Evolutionary conservation across 176 grass and related monocot species (phyloP), one percentile per base, ranked within the genome.

Genomic region (Alopecurus myosuroides): DNA sequence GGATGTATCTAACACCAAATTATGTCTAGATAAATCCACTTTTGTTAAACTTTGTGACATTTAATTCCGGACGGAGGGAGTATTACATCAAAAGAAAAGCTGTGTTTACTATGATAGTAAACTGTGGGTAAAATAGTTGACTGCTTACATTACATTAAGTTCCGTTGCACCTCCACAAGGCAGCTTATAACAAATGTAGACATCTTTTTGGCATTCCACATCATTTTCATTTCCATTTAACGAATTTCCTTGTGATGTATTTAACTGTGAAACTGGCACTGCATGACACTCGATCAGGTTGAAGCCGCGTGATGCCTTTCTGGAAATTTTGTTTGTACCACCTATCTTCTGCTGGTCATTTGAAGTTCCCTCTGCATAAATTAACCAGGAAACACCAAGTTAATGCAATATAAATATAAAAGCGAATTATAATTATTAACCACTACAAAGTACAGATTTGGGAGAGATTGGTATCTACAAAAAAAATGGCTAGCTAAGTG

Each of bases 131-230:
- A 61, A 45, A 81, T 45, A 88, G 18, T 48, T 39, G 12, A 84
- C 0, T 80, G 75, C 96, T 95, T 90, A 95, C 96, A 92, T 49
- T 37, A 98, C 58, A 81, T 81, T 87, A 68, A 98, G 93, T 72
- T 89, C 68, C 37, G 72, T 44, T 66, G 79, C 85, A 92, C 28
- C 78, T 88, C 71, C 84, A 79, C 84, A 51, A 23, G 88, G 84
- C 35, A 94, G 72, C 62, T 87, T 82, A 37, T 99, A 96, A 13
- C 37, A 66, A 70, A 87, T 67, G 77, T 41, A 89, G 23, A 88
- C 77, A 80, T 96, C 89, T 26, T 89, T 92, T 70, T 63, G 71
- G 25, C 71, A 78, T 60, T 42, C 69, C 67, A 84, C 53, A 74
- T 84, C 82, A 77, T 69, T 56, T 35, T 56, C 81, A 74, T 89